These are phyloP conservation scores for Cladophialophora bantiana DNA, from an alignment of 2,329 filamentous ascomycete genomes.

Conservation along the genomic window DNA sequence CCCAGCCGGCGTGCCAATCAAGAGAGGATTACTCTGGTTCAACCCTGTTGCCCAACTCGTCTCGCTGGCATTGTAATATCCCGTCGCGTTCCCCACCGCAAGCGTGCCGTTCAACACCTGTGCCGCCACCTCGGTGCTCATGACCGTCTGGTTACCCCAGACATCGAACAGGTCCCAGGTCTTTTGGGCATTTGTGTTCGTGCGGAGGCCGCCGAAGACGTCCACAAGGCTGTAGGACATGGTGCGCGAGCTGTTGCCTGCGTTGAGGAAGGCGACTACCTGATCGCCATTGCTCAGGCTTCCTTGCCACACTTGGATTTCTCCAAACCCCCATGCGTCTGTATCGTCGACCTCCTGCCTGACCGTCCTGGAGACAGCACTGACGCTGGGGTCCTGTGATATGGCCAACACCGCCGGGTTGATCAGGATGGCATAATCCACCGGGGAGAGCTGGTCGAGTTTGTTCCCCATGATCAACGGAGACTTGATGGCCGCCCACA, in stretches of 20 bases:
- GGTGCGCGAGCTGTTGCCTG: slow-evolving; percentile 49
- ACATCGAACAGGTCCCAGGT: slow-evolving; percentile 63
- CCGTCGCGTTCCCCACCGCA: slow-evolving; percentile 43
- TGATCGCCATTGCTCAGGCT: slow-evolving; percentile 55
- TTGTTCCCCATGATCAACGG: slow-evolving; percentile 58
- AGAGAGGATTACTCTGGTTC: slow-evolving; percentile 49
- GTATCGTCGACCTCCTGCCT: slow-evolving; percentile 51
- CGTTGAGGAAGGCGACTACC: slow-evolving; percentile 61
- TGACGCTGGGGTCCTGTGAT: slow-evolving; percentile 55
- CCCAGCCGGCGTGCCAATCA: slow-evolving; percentile 57
- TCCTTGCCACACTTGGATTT: slow-evolving; percentile 61
- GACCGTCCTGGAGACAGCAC: slow-evolving; percentile 54
- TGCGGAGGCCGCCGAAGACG: slow-evolving; percentile 58
- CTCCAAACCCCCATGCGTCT: slow-evolving; percentile 54
- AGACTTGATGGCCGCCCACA: slow-evolving; percentile 59
- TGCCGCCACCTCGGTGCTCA: slow-evolving; percentile 55
- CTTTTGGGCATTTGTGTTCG: slow-evolving; percentile 51
- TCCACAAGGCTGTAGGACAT: slow-evolving; percentile 62
- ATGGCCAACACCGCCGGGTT: slow-evolving; percentile 60
- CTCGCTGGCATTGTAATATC: slow-evolving; percentile 58
- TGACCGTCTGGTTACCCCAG: slow-evolving; percentile 59
- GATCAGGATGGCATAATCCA: slow-evolving; percentile 55
- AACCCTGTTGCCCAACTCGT: slow-evolving; percentile 59
- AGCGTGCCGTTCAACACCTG: slow-evolving; percentile 52
- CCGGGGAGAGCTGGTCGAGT: slow-evolving; percentile 49